phyloP scores from a whole-genome alignment of 1,139 yeast species.

The Magnusiomyces paraingens region DNA sequence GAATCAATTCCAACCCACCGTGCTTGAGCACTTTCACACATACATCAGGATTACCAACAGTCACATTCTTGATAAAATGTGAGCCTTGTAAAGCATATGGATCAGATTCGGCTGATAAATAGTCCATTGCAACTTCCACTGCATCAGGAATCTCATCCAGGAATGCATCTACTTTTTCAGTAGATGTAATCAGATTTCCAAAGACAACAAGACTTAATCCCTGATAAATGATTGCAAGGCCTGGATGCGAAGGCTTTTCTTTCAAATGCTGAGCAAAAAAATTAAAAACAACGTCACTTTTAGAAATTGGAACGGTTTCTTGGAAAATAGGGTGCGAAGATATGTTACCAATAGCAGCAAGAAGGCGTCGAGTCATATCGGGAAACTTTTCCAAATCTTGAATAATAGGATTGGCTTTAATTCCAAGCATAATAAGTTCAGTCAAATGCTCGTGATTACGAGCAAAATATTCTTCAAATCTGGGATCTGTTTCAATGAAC shows the following conservation, averaged over 20 bases:
- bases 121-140: slow-evolving; percentile 10
- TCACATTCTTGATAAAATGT: slow-evolving; percentile 24
- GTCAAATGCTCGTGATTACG: slow-evolving; percentile 4
- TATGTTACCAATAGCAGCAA: slow-evolving; percentile 22
- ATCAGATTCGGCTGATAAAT: slow-evolving; percentile 10
- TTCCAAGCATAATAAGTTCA: slow-evolving; percentile 15
- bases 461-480: slow-evolving; percentile 14
- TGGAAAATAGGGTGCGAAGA: slow-evolving; percentile 20
- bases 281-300: slow-evolving; percentile 13
- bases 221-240: slow-evolving; percentile 16
- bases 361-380: slow-evolving; percentile 13
- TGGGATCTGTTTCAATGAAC: slow-evolving; percentile 11
- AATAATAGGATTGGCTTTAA: slow-evolving; percentile 21
- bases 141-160: slow-evolving; percentile 16
- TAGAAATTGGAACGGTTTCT: slow-evolving; percentile 12
- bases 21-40: slow-evolving; percentile 13
- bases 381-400: slow-evolving; percentile 9
- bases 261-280: slow-evolving; percentile 3
- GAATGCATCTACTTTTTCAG: slow-evolving; percentile 15
- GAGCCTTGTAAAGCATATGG: slow-evolving; percentile 25
- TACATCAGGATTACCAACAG: slow-evolving; percentile 9
- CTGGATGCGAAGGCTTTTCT: slow-evolving; percentile 9
- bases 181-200: slow-evolving; percentile 21
- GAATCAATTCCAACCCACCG: slow-evolving; percentile 19
- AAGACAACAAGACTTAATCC: slow-evolving; percentile 21